A percentile compares a stretch with the other conserved stretches of the same genome.
phyloP scores from a whole-genome alignment of 345 rosid genomes.

The Gynandropsis gynandra region DNA sequence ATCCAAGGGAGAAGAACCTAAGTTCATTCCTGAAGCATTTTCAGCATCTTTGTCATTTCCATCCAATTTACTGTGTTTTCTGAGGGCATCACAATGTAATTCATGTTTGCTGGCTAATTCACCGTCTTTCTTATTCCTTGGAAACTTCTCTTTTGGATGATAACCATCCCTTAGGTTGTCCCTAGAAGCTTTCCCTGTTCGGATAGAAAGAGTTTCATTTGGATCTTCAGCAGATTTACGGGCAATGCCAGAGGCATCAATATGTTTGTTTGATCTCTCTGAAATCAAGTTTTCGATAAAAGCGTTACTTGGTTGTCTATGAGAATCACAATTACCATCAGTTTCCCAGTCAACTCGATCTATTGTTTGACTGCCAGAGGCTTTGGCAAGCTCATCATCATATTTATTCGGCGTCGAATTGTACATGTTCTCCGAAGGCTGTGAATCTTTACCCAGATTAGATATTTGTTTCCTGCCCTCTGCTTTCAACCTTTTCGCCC shows the following conservation, averaged over 20 bases:
- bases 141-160: constrained; percentile 35
- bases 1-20: constrained; percentile 47
- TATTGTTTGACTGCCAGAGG: constrained; percentile 30
- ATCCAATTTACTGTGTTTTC: constrained; percentile 42
- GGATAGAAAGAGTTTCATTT: constrained; percentile 36
- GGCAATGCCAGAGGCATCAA: constrained; percentile 39
- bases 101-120: constrained; percentile 45
- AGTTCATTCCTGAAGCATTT: constrained; percentile 34
- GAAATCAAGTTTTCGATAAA: constrained; percentile 40
- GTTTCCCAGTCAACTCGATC: constrained; percentile 35
- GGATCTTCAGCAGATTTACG: constrained; percentile 39
- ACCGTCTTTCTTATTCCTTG: constrained; percentile 51
- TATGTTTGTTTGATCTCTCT: constrained; percentile 30
- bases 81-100: constrained; percentile 36
- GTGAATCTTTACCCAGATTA: constrained; percentile 36
- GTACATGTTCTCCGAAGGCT: constrained; percentile 31
- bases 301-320: constrained; percentile 35
- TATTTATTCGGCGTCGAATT: no score
- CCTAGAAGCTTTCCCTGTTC: constrained; percentile 40
- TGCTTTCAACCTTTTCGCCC: constrained; percentile 44
- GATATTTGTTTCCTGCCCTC: constrained; percentile 42
- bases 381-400: constrained; percentile 32
- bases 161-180: constrained; percentile 49
- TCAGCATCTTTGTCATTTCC: constrained; percentile 47
- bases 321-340: constrained; percentile 30